Conservation (phyloP, 192 early-diverging fungal genomes). For the Radiomyces spectabilis region DNA sequence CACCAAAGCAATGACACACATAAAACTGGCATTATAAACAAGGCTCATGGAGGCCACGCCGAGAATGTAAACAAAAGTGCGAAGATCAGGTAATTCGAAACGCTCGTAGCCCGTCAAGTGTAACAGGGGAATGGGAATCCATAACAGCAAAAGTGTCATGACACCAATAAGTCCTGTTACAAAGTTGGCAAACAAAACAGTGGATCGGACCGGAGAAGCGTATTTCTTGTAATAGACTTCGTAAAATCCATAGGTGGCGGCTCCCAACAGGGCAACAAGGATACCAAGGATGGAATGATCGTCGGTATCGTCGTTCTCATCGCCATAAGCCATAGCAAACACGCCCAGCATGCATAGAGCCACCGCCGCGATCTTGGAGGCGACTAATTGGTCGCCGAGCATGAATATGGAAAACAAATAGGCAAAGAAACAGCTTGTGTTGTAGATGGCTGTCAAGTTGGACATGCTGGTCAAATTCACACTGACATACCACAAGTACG, state of each 20-base stretch:
- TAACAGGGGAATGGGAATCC: slow-evolving; percentile 68
- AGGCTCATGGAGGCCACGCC: slow-evolving; percentile 64
- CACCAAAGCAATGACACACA: slow-evolving; percentile 69
- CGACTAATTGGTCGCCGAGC: slow-evolving; percentile 54
- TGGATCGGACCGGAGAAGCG: slow-evolving; percentile 46
- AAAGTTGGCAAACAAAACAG: slow-evolving; percentile 69
- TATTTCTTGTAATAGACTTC: slow-evolving; percentile 79
- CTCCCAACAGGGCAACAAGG: slow-evolving; percentile 53
- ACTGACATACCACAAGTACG: slow-evolving; percentile 77
- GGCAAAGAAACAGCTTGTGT: slow-evolving; percentile 77
- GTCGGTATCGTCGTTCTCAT: slow-evolving; percentile 3
- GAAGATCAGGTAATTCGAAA: slow-evolving; percentile 55
- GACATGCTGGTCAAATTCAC: slow-evolving; percentile 67
- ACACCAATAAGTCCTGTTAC: slow-evolving; percentile 66
- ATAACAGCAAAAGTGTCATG: slow-evolving; percentile 54
- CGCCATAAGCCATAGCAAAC: slow-evolving; percentile 42
- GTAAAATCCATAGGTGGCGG: slow-evolving; percentile 68
- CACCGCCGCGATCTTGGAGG: slow-evolving; percentile 56
- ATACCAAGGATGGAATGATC: slow-evolving; percentile 41
- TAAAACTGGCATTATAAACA: slow-evolving; percentile 69
- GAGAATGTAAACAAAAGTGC: slow-evolving; percentile 46
- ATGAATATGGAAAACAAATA: slow-evolving; percentile 72
- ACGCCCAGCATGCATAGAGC: slow-evolving; percentile 64
- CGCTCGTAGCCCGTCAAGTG: slow-evolving; percentile 52
- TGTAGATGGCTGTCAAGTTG: slow-evolving; percentile 76